Evolutionary conservation across 2,329 filamentous ascomycete species (phyloP), one percentile per base, ranked within the genome.

Genomic region (Colletotrichum lini): DNA sequence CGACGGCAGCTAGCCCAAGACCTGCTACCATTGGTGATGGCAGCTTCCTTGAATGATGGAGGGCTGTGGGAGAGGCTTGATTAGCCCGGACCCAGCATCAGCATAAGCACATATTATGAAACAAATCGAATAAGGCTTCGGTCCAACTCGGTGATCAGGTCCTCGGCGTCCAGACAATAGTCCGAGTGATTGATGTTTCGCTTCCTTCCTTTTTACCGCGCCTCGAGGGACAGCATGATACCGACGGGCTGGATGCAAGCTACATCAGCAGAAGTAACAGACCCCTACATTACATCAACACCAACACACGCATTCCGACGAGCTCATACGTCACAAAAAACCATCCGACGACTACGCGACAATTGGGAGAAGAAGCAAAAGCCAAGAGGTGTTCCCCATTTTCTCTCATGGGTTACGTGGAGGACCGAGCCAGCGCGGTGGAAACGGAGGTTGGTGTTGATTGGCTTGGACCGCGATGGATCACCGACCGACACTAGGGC

Each of bases 61-160:
- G n/a, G 58, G 4, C 35, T 38, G 21, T 21, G 40, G 10, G 21
- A 15, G 40, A 5, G 23, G 52, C 30, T 58, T 53, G 47, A 71
- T 68, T 65, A 71, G 58, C 69, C 65, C 65, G 69, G 53, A 35
- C 30, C 58, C 44, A 71, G 65, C 53, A 71, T 58, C 58, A 64
- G 65, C 58, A 71, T 68, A 68, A 71, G 69, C 69, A 68, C 69
- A 71, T 38, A 64, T 68, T 63, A 47, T 69, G 69, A 71, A 71
- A 71, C 69, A 68, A 18, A 38, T 52, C 7, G 54, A 47, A 42
- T 38, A 44, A 61, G 42, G 8, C 40, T 54, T 42, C 58, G 52
- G 53, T 44, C 64, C 7, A 45, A 58, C 26, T 42, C 68, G 58
- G 50, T 49, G 57, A 38, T 59, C 15, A 30, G 15, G 30, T 62